Conservation (phyloP, 1,284 basidiomycete species). For the Trichosporon sp. region DNA sequence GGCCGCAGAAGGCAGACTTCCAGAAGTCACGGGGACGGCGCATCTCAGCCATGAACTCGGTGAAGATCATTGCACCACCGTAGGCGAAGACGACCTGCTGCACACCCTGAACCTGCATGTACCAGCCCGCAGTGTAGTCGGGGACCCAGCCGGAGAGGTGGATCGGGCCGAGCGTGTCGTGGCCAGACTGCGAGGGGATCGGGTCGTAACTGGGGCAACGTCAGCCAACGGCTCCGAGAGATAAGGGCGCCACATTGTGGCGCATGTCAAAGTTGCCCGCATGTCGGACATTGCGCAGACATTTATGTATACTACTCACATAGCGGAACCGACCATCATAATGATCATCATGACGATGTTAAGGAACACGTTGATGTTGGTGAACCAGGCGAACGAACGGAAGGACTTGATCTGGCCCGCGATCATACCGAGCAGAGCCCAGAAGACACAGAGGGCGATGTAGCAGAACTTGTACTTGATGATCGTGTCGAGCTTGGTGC, state of each 20-base stretch:
- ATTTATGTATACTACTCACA: neutral
- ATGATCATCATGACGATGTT: constrained; percentile 11
- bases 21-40: constrained; percentile 64
- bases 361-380: constrained; percentile 9
- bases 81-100: constrained; percentile 52
- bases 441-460: constrained; percentile 8
- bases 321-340: constrained; percentile 6
- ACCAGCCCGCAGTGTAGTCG: constrained; percentile 45
- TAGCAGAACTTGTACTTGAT: constrained; percentile 17
- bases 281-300: neutral
- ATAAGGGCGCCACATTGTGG: too few species aligned
- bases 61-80: constrained; percentile 55
- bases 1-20: constrained; percentile 60
- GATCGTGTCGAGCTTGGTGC: constrained; percentile 6
- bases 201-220: constrained; percentile 29
- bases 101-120: constrained; percentile 50
- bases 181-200: constrained; percentile 51
- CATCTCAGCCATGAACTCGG: constrained; percentile 67
- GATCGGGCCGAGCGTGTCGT: constrained; percentile 46
- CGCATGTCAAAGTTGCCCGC: neutral
- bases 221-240: neutral
- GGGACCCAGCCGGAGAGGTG: constrained; percentile 50
- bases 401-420: constrained; percentile 16
- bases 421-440: constrained; percentile 5
- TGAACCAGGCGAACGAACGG: constrained; percentile 10